phyloP scores from a whole-genome alignment of 176 grass and related monocot species.

The Thinopyrum elongatum region DNA sequence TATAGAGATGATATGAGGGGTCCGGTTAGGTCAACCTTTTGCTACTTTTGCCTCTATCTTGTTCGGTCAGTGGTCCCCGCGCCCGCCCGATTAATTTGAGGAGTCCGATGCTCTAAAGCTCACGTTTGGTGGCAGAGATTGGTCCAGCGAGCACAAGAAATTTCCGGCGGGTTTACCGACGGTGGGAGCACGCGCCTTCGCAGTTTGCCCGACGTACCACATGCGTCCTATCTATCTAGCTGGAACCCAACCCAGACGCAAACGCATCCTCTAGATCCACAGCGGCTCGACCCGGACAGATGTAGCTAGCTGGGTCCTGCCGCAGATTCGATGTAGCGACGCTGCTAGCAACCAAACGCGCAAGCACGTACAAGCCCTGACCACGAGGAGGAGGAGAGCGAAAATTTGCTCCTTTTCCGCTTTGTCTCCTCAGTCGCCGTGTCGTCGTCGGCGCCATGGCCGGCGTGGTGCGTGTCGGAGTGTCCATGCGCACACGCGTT shows the following conservation, averaged over 20 bases:
- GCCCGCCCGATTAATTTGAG: no score
- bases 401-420: neutral
- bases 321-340: neutral
- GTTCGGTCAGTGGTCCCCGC: no score
- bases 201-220: neutral
- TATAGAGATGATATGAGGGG: no score
- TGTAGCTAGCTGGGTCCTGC: neutral
- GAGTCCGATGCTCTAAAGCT: no score
- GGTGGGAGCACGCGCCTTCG: neutral
- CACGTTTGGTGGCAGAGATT: neutral
- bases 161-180: neutral
- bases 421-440: neutral
- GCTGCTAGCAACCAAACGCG: constrained; percentile 43
- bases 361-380: neutral
- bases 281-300: neutral
- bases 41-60: no score
- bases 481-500: neutral
- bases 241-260: constrained; percentile 21
- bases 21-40: no score
- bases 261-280: neutral
- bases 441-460: neutral
- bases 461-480: no score
- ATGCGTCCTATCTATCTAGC: neutral
- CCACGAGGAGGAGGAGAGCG: neutral
- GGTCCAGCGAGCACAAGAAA: neutral